Conservation (phyloP, 1,284 basidiomycete species). For the Inonotus hispidus region DNA sequence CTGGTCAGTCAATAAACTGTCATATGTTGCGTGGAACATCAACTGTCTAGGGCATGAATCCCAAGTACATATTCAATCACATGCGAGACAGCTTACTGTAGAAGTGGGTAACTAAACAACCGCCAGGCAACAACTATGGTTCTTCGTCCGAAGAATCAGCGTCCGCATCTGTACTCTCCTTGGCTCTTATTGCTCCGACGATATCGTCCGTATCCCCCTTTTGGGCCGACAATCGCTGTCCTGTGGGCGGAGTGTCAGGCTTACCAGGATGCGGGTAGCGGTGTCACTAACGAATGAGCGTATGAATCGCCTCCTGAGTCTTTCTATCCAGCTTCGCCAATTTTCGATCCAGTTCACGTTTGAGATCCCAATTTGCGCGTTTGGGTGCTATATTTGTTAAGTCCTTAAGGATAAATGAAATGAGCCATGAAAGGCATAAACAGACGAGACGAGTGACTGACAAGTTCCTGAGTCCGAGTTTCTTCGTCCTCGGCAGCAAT, state of each 20-base stretch:
- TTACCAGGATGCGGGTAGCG: background rate
- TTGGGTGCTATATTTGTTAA: constrained; percentile 96
- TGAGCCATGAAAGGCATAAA: background rate
- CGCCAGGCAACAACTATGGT: constrained; percentile 16
- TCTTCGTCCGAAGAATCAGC: constrained; percentile 49
- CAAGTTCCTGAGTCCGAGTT: constrained; percentile 81
- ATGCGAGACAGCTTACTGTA: background rate
- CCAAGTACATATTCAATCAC: background rate
- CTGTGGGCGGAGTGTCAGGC: constrained; percentile 32
- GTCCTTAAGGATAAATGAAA: constrained; percentile 49
- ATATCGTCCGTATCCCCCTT: constrained; percentile 73
- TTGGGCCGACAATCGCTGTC: constrained; percentile 70
- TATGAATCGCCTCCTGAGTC: constrained; percentile 90
- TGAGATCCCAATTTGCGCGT: constrained; percentile 95
- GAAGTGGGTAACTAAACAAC: background rate
- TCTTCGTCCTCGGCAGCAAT: constrained; percentile 86
- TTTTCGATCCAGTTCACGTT: constrained; percentile 90
- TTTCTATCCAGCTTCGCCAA: constrained; percentile 83
- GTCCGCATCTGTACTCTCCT: constrained; percentile 47
- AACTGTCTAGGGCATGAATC: too few species aligned
- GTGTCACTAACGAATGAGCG: constrained; percentile 74
- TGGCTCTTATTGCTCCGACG: constrained; percentile 72
- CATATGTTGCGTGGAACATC: too few species aligned
- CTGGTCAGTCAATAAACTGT: too few species aligned
- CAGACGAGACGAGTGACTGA: constrained; percentile 28